Conservation (phyloP, 495 filamentous ascomycete genomes). For the Neurospora sp. region DNA sequence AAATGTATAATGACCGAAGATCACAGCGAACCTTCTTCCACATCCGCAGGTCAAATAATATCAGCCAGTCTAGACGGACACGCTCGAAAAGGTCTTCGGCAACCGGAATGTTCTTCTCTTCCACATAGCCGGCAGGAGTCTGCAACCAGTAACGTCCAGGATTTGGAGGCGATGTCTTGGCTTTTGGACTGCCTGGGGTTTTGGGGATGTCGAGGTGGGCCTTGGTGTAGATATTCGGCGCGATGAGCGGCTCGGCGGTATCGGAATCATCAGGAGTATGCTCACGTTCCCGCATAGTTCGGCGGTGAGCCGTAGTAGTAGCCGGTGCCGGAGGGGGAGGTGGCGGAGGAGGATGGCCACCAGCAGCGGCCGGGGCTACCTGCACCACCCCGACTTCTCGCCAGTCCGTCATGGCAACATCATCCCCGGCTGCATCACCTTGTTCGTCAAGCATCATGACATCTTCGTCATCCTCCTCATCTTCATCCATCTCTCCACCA, state of each 20-base stretch:
- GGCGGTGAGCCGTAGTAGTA: conserved; percentile 25
- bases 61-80: conserved; percentile 86
- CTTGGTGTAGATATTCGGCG: conserved; percentile 42
- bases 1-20: conserved; percentile 88
- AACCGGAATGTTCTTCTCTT: conserved; percentile 47
- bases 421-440: conserved; percentile 37
- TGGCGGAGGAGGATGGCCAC: conserved; percentile 54
- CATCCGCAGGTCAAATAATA: conserved; percentile 89
- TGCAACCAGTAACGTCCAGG: conserved; percentile 80
- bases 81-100: conserved; percentile 82
- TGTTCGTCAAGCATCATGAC: conserved; percentile 29
- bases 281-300: conserved; percentile 37
- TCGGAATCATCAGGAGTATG: conserved; percentile 52
- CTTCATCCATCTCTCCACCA: conserved; percentile 35
- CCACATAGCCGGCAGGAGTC: conserved; percentile 54
- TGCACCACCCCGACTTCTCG: conserved; percentile 33
- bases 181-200: conserved; percentile 35
- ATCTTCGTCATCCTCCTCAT: conserved; percentile 44
- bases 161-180: conserved; percentile 23
- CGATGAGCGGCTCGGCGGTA: conserved; percentile 46
- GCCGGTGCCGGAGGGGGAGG: conserved; percentile 46
- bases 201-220: conserved; percentile 47
- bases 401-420: conserved; percentile 50
- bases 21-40: conserved; percentile 94
- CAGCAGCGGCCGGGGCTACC: conserved; percentile 60